Evolutionary conservation across 768 basidiomycete species (phyloP).

Genomic region (Kwoniella mangroviensis): DNA sequence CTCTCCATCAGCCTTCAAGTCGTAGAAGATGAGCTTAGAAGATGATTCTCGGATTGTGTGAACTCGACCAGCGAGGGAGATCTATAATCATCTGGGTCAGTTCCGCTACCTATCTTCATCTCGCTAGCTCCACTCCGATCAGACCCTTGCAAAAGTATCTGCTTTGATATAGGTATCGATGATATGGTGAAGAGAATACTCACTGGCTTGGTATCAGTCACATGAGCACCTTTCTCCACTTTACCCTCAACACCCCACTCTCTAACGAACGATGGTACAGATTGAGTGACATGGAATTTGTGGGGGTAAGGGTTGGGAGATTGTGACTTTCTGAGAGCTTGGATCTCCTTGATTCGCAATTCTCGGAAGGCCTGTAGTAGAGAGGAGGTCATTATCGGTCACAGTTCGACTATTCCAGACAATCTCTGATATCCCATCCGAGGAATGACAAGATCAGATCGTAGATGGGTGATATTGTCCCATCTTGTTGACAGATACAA

Average conservation of each 20-base stretch:
- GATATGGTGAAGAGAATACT: constrained; percentile 13
- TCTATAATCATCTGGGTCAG: constrained; percentile 24
- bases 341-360: constrained; percentile 84
- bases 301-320: constrained; percentile 95
- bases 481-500: no score
- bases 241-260: constrained; percentile 75
- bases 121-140: no score
- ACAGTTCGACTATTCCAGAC: neutral
- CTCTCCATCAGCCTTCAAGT: constrained; percentile 85
- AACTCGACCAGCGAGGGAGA: constrained; percentile 81
- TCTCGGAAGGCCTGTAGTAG: constrained; percentile 89
- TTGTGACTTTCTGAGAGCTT: constrained; percentile 79
- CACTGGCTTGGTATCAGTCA: constrained; percentile 61
- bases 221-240: constrained; percentile 69
- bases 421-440: neutral
- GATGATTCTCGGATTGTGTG: constrained; percentile 85
- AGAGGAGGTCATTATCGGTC: neutral
- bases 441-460: no score
- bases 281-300: constrained; percentile 90
- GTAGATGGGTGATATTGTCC: neutral
- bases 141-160: no score
- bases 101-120: no score
- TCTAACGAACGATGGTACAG: constrained; percentile 73
- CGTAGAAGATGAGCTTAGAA: constrained; percentile 89
- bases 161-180: no score